A percentile compares a stretch with the other conserved stretches of the same genome.
phyloP scores from a whole-genome alignment of 202 grass and related monocot species.

The Digitaria exilis region DNA sequence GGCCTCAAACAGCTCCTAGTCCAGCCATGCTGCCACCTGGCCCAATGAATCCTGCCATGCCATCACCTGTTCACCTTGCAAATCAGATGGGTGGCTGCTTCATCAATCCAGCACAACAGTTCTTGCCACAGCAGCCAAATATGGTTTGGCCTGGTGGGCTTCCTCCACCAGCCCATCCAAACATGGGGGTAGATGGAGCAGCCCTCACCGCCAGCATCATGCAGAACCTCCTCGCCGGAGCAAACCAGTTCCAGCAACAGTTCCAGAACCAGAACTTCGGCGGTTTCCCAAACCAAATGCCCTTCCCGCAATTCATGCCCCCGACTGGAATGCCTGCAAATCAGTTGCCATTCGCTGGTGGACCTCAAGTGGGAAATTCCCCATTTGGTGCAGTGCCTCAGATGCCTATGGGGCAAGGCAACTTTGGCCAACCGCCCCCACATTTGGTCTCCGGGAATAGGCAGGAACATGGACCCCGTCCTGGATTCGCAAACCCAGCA shows the following conservation, averaged over 20 bases:
- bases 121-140: conserved; percentile 50
- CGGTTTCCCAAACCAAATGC: conserved; percentile 49
- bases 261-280: conserved; percentile 53
- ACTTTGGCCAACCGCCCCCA: conserved; percentile 39
- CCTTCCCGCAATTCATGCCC: conserved; percentile 38
- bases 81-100: conserved; percentile 58
- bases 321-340: conserved; percentile 32
- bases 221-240: conserved; percentile 46
- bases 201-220: conserved; percentile 50
- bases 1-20: conserved; percentile 33
- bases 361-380: background rate
- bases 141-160: conserved; percentile 44
- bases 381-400: conserved; percentile 31
- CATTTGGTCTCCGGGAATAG: conserved; percentile 35
- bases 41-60: conserved; percentile 45
- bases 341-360: conserved; percentile 36
- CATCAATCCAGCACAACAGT: conserved; percentile 55
- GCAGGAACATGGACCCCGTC: conserved; percentile 40
- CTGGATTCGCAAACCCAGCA: conserved; percentile 20
- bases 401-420: conserved; percentile 42
- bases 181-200: conserved; percentile 57
- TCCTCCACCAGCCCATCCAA: conserved; percentile 38
- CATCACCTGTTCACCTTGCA: conserved; percentile 39
- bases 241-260: conserved; percentile 45
- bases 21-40: conserved; percentile 29